Evolutionary conservation across 768 basidiomycete genomes (phyloP).

Genomic region (Thelephora aurantiotincta): DNA sequence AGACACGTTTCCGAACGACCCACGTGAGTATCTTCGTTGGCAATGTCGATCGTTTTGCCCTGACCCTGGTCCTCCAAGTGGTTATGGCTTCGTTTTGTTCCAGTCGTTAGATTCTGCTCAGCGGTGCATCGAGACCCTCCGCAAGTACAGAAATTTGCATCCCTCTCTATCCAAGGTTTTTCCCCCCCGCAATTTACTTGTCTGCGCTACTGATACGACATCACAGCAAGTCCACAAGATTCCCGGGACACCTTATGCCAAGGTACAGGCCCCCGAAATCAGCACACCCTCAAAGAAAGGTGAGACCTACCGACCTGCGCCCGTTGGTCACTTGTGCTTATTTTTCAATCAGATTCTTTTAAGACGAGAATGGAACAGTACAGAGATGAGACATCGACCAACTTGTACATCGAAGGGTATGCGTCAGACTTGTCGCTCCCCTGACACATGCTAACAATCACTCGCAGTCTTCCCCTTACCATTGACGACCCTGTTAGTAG

Average conservation of each 20-base stretch:
- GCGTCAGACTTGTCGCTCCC: conserved; percentile 13
- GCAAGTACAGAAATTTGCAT: conserved; percentile 65
- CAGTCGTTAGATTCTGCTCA: conserved; percentile 52
- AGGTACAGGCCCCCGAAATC: conserved; percentile 8
- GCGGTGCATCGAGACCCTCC: conserved; percentile 55
- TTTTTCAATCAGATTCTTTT: conserved; percentile 29
- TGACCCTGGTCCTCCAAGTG: conserved; percentile 24
- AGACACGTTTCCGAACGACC: conserved; percentile 64
- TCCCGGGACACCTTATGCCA: conserved; percentile 54
- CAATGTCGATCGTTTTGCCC: neutral
- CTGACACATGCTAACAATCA: conserved; percentile 2
- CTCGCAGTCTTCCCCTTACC: conserved; percentile 45
- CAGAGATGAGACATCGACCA: conserved; percentile 52
- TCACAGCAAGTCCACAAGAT: conserved; percentile 67
- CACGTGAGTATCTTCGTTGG: conserved; percentile 24
- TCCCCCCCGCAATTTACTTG: conserved; percentile 3
- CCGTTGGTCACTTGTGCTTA: neutral
- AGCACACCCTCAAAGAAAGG: conserved; percentile 4
- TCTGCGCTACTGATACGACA: neutral
- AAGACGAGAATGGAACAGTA: conserved; percentile 71
- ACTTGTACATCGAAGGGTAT: conserved; percentile 67
- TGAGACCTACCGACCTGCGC: conserved; percentile 3
- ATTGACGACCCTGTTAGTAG: conserved; percentile 47
- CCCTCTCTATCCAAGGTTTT: conserved; percentile 77
- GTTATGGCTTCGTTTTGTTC: conserved; percentile 76